Evolutionary conservation across 2,329 filamentous ascomycete species (phyloP).

Genomic region (Sodiomyces alkalinus): DNA sequence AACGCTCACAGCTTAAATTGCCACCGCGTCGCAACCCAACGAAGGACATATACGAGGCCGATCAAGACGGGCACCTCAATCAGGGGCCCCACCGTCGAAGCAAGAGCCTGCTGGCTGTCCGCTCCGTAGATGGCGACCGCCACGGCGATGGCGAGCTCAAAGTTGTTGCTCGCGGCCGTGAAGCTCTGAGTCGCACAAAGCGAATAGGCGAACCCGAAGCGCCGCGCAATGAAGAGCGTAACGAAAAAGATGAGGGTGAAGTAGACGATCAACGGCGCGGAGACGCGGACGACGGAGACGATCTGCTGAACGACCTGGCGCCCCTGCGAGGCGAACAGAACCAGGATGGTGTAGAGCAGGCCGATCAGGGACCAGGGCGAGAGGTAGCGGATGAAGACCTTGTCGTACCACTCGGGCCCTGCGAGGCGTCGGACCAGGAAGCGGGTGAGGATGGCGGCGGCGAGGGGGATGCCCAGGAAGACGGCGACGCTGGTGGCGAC

Average conservation of each 20-base stretch:
- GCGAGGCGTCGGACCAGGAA: slow-evolving; percentile 35
- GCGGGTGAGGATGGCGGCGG: slow-evolving; percentile 53
- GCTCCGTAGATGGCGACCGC: slow-evolving; percentile 60
- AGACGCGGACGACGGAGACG: slow-evolving; percentile 57
- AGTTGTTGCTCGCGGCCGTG: slow-evolving; percentile 71
- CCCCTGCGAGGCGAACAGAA: slow-evolving; percentile 65
- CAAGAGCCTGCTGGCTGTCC: slow-evolving; percentile 57
- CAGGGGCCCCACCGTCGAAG: slow-evolving; percentile 60
- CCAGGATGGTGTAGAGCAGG: slow-evolving; percentile 62
- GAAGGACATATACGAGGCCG: slow-evolving; percentile 53
- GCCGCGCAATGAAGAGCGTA: slow-evolving; percentile 42
- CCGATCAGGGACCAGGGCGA: slow-evolving; percentile 59
- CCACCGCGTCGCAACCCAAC: slow-evolving; percentile 33
- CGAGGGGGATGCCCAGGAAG: slow-evolving; percentile 64
- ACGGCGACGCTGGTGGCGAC: slow-evolving; percentile 62
- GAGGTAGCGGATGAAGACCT: slow-evolving; percentile 47
- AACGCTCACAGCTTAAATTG: slow-evolving; percentile 26
- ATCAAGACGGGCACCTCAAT: slow-evolving; percentile 67
- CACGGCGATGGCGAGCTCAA: slow-evolving; percentile 70
- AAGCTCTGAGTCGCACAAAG: slow-evolving; percentile 58
- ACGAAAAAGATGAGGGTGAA: slow-evolving; percentile 54
- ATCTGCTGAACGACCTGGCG: slow-evolving; percentile 58
- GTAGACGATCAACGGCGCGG: slow-evolving; percentile 60
- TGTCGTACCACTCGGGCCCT: slow-evolving; percentile 45
- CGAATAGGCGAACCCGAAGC: slow-evolving; percentile 52